Base-by-base conservation (phyloP, 2,329 filamentous ascomycete genomes). In the Grosmannia huntii region DNA sequence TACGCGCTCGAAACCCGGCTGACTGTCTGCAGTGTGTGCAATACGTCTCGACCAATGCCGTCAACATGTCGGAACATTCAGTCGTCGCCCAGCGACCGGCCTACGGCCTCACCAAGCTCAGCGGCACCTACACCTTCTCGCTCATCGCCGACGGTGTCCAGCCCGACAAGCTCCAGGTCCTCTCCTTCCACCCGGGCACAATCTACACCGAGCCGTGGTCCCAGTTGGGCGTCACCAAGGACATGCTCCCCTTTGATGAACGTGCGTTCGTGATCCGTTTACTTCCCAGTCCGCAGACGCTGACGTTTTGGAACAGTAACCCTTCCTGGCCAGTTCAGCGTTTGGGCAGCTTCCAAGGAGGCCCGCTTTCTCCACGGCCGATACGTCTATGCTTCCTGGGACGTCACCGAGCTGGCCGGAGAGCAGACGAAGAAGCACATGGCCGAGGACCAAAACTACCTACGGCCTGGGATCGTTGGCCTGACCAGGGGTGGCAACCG, bases 381-480 rank as follows among this genome's bases (percentile, higher is more conserved):
- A 31, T 71, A 71, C 41, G 65, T 72, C 4, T 72, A 69, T 67
- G 65, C 69, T 7, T 67, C 68, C n/a, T 76, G 74, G 73, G 74
- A 76, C 61, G 67, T 74, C 1, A 65, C 71, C 23, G 71, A 75
- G 61, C 57, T 74, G n/a, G 61, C 53, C n/a, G 56, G 41, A 5
- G 63, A 63, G 1, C 53, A 57, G 1, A 57, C 61, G 12, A 49
- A 57, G 27, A 58, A 61, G 38, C 48, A 41, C 12, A 41, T 67
- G 25, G 55, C 60, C 5, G 57, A 55, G 11, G 57, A 66, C 28
- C 55, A 55, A 5, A 44, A 63, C 33, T 66, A 60, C 36, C 60
- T 67, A 5, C 65, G 41, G 19, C 23, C 62, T 5, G 57, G 56
- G 23, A 52, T 64, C 23, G 31, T 54, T 44, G 57, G 56, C 36